Percentiles rank a stretch among this genome's conserved stretches.
phyloP scores from a whole-genome alignment of 768 basidiomycete species.

The Rhodotorula sphaerocarpa region DNA sequence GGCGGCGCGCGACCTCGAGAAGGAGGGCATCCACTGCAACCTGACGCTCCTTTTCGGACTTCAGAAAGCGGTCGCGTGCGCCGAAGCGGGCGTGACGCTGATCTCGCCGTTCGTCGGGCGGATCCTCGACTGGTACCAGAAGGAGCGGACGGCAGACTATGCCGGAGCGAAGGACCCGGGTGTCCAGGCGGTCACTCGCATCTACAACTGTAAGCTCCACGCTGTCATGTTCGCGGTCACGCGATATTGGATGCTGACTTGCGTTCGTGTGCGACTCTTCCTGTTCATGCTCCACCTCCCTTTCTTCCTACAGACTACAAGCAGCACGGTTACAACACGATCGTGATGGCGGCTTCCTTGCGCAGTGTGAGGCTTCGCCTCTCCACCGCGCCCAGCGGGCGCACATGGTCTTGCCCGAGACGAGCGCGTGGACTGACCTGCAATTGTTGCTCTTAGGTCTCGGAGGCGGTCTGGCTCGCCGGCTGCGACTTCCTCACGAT shows the following conservation, averaged over 20 bases:
- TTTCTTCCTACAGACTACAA: constrained; percentile 51
- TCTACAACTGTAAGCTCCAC: constrained; percentile 63
- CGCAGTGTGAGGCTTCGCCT: too few relatives aligned
- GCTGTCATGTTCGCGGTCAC: too few relatives aligned
- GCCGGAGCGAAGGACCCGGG: constrained; percentile 89
- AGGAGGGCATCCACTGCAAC: constrained; percentile 93
- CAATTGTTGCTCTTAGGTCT: constrained; percentile 81
- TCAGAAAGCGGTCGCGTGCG: constrained; percentile 95
- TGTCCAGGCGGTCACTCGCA: constrained; percentile 87
- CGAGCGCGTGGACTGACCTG: constrained; percentile 52
- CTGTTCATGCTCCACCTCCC: too few relatives aligned
- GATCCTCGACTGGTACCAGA: constrained; percentile 99
- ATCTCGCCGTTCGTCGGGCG: constrained; percentile 93
- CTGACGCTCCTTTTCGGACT: constrained; percentile 98
- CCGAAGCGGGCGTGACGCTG: constrained; percentile 94
- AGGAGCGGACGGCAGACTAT: constrained; percentile 70
- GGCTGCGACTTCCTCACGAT: constrained; percentile 98
- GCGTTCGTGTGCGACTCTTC: too few relatives aligned
- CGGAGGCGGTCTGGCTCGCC: constrained; percentile 87
- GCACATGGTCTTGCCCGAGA: constrained; percentile 99
- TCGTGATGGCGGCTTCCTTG: constrained; percentile 53
- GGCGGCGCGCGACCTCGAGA: constrained; percentile 90
- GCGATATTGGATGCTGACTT: too few relatives aligned
- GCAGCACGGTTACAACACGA: constrained; percentile 89
- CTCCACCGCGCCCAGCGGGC: too few relatives aligned